Evolutionary conservation across 345 rosid genomes (phyloP).

Genomic region (Triadica sebifera): DNA sequence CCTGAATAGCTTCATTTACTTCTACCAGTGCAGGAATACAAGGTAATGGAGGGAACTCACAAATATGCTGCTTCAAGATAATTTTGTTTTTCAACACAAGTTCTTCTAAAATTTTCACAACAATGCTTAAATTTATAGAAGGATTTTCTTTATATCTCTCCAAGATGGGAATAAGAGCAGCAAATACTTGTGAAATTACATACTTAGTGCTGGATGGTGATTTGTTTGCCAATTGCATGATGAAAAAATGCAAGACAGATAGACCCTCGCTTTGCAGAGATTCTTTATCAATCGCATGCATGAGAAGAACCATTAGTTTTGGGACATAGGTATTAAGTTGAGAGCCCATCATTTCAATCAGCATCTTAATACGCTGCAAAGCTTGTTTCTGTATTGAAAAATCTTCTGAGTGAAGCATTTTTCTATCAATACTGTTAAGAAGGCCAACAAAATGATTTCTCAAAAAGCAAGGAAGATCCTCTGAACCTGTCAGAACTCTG

Average conservation of each 20-base stretch:
- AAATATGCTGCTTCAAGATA: slow-evolving; percentile 79
- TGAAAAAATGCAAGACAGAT: slow-evolving; percentile 74
- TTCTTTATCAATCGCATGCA: slow-evolving; percentile 86
- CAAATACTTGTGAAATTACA: slow-evolving; percentile 89
- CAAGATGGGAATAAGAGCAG: slow-evolving; percentile 88
- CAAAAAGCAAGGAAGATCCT: slow-evolving; percentile 81
- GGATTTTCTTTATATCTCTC: slow-evolving; percentile 68
- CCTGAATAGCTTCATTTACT: slow-evolving; percentile 86
- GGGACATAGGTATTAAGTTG: slow-evolving; percentile 86
- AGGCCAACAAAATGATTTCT: slow-evolving; percentile 97
- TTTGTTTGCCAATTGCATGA: slow-evolving; percentile 63
- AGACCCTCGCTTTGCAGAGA: slow-evolving; percentile 86
- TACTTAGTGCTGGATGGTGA: slow-evolving; percentile 86
- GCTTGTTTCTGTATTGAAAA: slow-evolving; percentile 80
- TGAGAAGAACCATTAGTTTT: slow-evolving; percentile 90
- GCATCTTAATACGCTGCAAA: slow-evolving; percentile 77
- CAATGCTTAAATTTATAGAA: slow-evolving; percentile 51
- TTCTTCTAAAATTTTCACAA: slow-evolving; percentile 79
- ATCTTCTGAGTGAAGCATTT: slow-evolving; percentile 83
- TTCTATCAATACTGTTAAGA: slow-evolving; percentile 87
- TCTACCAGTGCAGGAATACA: slow-evolving; percentile 66
- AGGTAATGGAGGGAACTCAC: slow-evolving; percentile 89
- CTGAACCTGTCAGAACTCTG: slow-evolving; percentile 65
- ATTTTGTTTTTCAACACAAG: slow-evolving; percentile 77
- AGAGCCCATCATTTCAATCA: slow-evolving; percentile 90